phyloP scores from a whole-genome alignment of 495 filamentous ascomycete species.

The Tuber melanosporum region DNA sequence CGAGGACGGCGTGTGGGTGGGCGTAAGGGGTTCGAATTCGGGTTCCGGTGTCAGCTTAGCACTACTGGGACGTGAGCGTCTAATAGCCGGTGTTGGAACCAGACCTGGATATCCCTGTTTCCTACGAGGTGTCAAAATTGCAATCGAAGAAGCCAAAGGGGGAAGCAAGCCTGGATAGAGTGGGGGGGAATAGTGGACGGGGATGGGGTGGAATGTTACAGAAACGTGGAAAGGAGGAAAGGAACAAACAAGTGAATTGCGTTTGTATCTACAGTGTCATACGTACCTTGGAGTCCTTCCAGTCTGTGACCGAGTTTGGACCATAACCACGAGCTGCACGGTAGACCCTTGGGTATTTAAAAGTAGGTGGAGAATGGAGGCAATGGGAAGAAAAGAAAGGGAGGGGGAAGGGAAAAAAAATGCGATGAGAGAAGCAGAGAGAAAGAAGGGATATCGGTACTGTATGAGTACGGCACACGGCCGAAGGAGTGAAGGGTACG shows the following conservation, averaged over 20 bases:
- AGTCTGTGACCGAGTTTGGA: constrained; percentile 36
- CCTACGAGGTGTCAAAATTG: constrained; percentile 40
- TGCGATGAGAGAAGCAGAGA: not conserved
- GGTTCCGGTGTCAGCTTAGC: not conserved
- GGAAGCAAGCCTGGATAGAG: not conserved
- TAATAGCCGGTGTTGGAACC: constrained; percentile 52
- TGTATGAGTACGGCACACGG: not conserved
- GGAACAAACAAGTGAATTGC: not conserved
- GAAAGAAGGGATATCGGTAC: not conserved
- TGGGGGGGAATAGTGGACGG: not conserved
- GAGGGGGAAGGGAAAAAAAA: too few relatives aligned
- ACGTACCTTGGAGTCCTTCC: constrained; percentile 52
- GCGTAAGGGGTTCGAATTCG: not conserved
- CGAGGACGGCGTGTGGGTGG: not conserved
- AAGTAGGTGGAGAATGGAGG: not conserved
- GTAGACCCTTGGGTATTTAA: not conserved
- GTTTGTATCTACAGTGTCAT: constrained; percentile 3
- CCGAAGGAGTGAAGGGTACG: not conserved
- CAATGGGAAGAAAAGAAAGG: not conserved
- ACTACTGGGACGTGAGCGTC: constrained; percentile 33
- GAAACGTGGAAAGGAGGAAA: not conserved
- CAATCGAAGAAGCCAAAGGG: not conserved
- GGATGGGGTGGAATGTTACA: not conserved
- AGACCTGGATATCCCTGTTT: constrained; percentile 54
- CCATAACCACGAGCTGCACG: not conserved